Evolutionary conservation across 306 rosid species (phyloP).

Genomic region (Cajanus cajan): DNA sequence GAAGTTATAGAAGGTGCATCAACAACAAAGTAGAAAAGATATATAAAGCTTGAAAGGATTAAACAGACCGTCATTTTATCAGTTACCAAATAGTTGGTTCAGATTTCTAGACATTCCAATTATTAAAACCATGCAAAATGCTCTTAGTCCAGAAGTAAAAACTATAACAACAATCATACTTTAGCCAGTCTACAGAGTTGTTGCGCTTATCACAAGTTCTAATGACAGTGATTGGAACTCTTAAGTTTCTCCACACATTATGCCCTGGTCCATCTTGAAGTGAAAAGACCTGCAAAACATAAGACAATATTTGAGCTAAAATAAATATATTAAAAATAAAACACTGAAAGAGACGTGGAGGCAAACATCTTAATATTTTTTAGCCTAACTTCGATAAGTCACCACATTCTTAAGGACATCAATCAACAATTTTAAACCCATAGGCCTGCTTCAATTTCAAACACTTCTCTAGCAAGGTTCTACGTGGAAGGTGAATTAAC

Average conservation of each 20-base stretch:
- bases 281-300: conserved; percentile 72
- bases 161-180: conserved; percentile 47
- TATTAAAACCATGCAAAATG: conserved; percentile 9
- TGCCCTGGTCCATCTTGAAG: conserved; percentile 77
- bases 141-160: conserved; percentile 12
- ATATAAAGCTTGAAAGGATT: neutral
- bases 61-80: neutral
- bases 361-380: neutral
- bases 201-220: conserved; percentile 52
- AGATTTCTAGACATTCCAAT: conserved; percentile 10
- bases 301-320: conserved; percentile 17
- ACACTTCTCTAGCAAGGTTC: neutral
- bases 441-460: conserved; percentile 8
- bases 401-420: neutral
- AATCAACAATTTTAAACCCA: neutral
- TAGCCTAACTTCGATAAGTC: neutral
- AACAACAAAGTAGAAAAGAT: neutral
- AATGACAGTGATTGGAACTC: conserved; percentile 58
- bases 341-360: neutral
- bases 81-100: neutral
- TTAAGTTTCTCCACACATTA: conserved; percentile 65
- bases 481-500: neutral
- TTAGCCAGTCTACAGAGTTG: conserved; percentile 80
- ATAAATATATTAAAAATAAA: neutral
- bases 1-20: neutral